Conservation (phyloP, 176 grass and related monocot species). For the Leersia perrieri region DNA sequence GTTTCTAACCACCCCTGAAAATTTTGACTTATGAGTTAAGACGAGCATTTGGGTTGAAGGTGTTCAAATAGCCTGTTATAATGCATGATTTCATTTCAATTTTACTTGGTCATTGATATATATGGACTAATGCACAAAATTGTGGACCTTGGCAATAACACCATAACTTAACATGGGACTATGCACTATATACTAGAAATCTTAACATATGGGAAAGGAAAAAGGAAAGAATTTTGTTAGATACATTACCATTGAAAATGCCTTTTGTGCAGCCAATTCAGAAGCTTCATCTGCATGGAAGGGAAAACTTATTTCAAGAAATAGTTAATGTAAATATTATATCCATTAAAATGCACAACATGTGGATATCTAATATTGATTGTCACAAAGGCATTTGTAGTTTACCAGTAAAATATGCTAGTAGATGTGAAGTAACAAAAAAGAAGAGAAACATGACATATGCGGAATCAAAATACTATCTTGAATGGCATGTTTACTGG, state of each 20-base stretch:
- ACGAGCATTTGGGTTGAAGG: not conserved
- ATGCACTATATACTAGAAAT: constrained; percentile 11
- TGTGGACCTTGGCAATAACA: not conserved
- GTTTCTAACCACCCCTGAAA: not conserved
- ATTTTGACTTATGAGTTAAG: not conserved
- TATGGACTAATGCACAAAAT: not conserved
- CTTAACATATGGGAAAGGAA: not conserved
- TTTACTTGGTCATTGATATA: not conserved
- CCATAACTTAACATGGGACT: not conserved
- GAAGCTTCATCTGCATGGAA: constrained; percentile 81
- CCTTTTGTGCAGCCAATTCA: constrained; percentile 60
- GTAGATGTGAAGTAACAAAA: not conserved
- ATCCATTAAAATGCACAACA: not conserved
- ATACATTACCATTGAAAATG: constrained; percentile 70
- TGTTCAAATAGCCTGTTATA: not conserved
- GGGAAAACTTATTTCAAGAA: constrained; percentile 12
- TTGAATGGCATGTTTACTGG: not conserved
- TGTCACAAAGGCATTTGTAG: not conserved
- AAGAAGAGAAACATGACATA: not conserved
- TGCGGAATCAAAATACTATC: not conserved
- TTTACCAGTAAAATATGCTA: constrained; percentile 23
- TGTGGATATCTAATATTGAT: constrained; percentile 7
- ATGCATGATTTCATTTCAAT: not conserved
- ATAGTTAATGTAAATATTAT: not conserved
- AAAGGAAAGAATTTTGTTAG: constrained; percentile 21